Percentiles rank a stretch among this genome's conserved stretches.
phyloP scores from a whole-genome alignment of 345 rosid species.

The Aquilaria yunnanensis region DNA sequence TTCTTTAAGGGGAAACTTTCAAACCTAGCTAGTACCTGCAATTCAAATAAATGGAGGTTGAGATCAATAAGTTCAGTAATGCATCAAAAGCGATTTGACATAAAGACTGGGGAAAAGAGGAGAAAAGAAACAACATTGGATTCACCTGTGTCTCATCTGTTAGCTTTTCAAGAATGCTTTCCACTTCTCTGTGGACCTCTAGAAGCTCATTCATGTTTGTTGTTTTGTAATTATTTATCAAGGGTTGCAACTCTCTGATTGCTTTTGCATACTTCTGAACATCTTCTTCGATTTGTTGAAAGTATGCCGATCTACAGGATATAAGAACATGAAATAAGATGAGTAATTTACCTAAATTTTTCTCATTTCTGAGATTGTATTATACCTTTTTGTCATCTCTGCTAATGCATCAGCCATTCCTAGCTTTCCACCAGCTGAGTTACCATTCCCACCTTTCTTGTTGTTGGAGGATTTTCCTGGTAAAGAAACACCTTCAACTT shows the following conservation, averaged over 20 bases:
- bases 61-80: not conserved
- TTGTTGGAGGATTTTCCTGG: constrained; percentile 26
- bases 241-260: constrained; percentile 45
- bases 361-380: constrained; percentile 2
- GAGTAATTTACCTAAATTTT: not conserved
- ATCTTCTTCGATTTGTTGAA: constrained; percentile 84
- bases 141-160: constrained; percentile 89
- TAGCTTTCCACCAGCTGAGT: constrained; percentile 51
- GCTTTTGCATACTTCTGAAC: constrained; percentile 50
- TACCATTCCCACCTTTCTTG: constrained; percentile 17
- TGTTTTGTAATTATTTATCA: constrained; percentile 54
- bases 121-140: constrained; percentile 3
- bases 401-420: constrained; percentile 97
- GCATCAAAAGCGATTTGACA: not conserved
- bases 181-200: constrained; percentile 65
- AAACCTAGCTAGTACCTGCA: constrained; percentile 76
- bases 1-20: constrained; percentile 90
- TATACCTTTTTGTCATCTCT: constrained; percentile 79
- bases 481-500: constrained; percentile 65
- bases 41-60: constrained; percentile 7
- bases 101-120: not conserved
- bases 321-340: not conserved
- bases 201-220: constrained; percentile 75
- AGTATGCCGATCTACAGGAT: constrained; percentile 68
- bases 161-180: constrained; percentile 73